These are phyloP conservation scores for Ustilago hordei DNA, from an alignment of 1,284 basidiomycete genomes.

Conservation along the genomic window DNA sequence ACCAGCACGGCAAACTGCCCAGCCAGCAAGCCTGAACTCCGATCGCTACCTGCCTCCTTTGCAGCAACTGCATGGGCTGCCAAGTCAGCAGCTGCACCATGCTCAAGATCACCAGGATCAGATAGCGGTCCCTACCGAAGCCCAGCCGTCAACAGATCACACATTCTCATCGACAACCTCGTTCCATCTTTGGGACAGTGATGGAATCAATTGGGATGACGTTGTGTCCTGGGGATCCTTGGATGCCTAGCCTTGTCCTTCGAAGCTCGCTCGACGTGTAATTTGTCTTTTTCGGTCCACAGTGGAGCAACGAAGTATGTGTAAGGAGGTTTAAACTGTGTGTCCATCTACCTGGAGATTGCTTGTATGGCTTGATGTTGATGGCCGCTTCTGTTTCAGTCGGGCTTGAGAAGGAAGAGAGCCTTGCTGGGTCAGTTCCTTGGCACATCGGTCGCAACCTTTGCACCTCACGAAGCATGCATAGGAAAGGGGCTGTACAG, in stretches of 20 bases:
- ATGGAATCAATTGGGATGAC: constrained; percentile 3
- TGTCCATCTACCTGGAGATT: too few relatives aligned
- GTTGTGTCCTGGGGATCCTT: neutral
- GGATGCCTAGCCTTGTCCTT: neutral
- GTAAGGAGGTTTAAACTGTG: too few relatives aligned
- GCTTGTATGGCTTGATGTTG: too few relatives aligned
- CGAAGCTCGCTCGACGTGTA: neutral
- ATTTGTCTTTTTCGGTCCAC: too few relatives aligned
- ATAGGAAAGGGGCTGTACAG: neutral
- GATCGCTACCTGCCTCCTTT: neutral
- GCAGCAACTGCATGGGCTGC: neutral
- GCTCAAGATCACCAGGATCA: neutral
- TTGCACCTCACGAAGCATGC: neutral
- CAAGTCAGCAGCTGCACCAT: neutral
- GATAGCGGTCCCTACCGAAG: neutral
- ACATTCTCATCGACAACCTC: neutral
- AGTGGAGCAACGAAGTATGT: too few relatives aligned
- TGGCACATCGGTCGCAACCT: neutral
- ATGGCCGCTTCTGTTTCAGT: neutral
- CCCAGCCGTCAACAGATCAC: neutral
- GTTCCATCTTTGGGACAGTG: neutral
- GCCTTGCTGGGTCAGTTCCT: neutral
- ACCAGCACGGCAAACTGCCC: neutral
- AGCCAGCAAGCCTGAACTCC: neutral
- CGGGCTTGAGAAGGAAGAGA: neutral